Conservation (phyloP, 768 basidiomycete genomes). For the Asterophora lycoperdoides region DNA sequence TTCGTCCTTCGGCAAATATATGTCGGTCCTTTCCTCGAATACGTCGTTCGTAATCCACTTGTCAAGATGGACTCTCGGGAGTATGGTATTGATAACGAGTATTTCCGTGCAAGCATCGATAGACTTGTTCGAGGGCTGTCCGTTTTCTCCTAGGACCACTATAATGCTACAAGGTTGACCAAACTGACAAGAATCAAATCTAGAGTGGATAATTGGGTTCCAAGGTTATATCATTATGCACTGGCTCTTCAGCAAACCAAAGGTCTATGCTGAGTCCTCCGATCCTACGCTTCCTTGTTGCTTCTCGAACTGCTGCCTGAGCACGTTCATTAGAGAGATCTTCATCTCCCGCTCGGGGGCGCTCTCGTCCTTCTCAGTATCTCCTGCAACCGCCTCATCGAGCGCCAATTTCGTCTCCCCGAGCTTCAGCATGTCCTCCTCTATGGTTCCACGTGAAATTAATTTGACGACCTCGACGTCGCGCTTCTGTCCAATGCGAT, state of each 20-base stretch:
- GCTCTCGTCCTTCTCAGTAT: constrained; percentile 53
- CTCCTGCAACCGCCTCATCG: constrained; percentile 92
- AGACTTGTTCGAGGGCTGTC: constrained; percentile 62
- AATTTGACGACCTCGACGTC: constrained; percentile 95
- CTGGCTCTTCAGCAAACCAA: neutral
- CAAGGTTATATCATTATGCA: neutral
- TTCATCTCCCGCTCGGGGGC: constrained; percentile 79
- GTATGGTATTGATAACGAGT: constrained; percentile 89
- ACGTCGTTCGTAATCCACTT: constrained; percentile 90
- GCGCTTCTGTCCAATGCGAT: constrained; percentile 92
- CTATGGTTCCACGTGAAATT: constrained; percentile 87
- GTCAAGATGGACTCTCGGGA: constrained; percentile 77
- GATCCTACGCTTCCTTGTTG: constrained; percentile 33
- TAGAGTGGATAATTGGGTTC: constrained; percentile 1
- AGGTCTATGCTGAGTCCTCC: constrained; percentile 2
- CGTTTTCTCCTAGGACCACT: constrained; percentile 32
- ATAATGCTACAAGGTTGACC: neutral
- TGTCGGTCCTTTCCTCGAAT: constrained; percentile 90
- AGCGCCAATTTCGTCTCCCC: constrained; percentile 88
- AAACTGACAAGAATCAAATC: constrained; percentile 4
- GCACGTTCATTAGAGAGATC: constrained; percentile 77
- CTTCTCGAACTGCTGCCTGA: constrained; percentile 77
- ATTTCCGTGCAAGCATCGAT: constrained; percentile 79
- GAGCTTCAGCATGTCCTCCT: constrained; percentile 92
- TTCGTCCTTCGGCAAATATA: constrained; percentile 86